Base-by-base conservation (phyloP, 2,329 filamentous ascomycete genomes). In the Aspergillus quadricinctus region DNA sequence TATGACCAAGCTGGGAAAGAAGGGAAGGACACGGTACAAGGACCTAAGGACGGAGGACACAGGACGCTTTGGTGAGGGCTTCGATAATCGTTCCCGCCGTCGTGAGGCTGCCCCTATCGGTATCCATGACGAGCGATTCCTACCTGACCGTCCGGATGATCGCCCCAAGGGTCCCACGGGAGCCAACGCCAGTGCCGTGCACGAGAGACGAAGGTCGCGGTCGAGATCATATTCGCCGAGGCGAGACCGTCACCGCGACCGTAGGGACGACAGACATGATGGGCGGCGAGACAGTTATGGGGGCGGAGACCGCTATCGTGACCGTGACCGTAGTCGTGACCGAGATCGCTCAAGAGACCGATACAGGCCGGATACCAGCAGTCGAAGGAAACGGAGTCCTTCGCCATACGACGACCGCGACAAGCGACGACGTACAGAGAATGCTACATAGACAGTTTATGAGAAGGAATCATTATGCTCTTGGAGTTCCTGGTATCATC, bases 11-110 rank as follows among this genome's bases (percentile, higher is more conserved):
- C 75, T 99, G 27, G 94, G 94, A 23, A 90, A 89, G 77, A 96
- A 96, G 78, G 93, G 94, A 21, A 86, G 90, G 28, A 92, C 91
- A 6, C 90, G 89, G 73, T 97, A 97, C 75, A 89, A 83, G 66
- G 94, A 99, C 73, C 81, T 99, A 68, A 87, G 87, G 71, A 84
- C 80, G 14, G 93, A 99, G 75, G 94, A 99, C 74, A 99, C 94
- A 0, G 94, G 94, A 0, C 80, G 83, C 29, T 97, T 92, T 88
- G 93, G 76, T 4, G 72, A 74, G 21, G 72, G 72, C 6, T 66
- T 68, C 37, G 60, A 66, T 29, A 63, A 67, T 31, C 60, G 67
- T 17, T 57, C 57, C 17, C 64, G 69, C 8, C 62, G 65, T 19
- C 64, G 63, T 40, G 69, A 74, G 49, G 70, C 65, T 3, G 66